A percentile compares a stretch with the other conserved stretches of the same genome.
Conservation (phyloP, 345 rosid species). For the Sonneratia caseolaris region DNA sequence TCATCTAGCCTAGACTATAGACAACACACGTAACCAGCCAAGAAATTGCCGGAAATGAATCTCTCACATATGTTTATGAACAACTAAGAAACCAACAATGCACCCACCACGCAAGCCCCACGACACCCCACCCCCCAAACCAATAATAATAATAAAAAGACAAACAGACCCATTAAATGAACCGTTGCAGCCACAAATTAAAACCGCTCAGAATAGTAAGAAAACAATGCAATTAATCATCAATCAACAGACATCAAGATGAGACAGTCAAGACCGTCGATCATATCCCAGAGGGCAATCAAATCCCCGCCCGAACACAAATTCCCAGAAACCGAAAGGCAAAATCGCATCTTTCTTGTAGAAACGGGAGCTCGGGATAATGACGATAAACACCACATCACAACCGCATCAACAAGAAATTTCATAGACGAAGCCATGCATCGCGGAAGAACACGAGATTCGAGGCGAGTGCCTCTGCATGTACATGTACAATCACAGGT, state of each 20-base stretch:
- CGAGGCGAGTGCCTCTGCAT: background rate
- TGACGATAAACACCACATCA: background rate
- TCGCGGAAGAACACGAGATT: background rate
- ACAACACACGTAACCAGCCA: background rate
- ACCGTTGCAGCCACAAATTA: background rate
- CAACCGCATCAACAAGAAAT: background rate
- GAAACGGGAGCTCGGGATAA: background rate
- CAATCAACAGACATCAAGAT: background rate
- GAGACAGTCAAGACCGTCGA: background rate
- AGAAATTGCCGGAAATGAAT: background rate
- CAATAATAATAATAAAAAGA: no score
- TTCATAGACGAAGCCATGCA: background rate
- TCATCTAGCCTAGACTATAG: background rate
- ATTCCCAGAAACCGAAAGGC: background rate
- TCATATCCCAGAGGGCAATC: background rate
- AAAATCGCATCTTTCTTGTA: background rate
- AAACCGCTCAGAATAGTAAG: background rate
- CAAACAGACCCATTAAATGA: no score
- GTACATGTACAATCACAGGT: background rate
- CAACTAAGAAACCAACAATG: background rate
- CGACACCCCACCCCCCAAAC: no score
- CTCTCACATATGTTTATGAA: background rate
- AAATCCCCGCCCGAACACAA: background rate
- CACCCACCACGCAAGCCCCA: no score
- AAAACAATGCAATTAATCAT: background rate